Base-by-base conservation (phyloP, 257 asterid genomes). In the Cinchona pubescens region DNA sequence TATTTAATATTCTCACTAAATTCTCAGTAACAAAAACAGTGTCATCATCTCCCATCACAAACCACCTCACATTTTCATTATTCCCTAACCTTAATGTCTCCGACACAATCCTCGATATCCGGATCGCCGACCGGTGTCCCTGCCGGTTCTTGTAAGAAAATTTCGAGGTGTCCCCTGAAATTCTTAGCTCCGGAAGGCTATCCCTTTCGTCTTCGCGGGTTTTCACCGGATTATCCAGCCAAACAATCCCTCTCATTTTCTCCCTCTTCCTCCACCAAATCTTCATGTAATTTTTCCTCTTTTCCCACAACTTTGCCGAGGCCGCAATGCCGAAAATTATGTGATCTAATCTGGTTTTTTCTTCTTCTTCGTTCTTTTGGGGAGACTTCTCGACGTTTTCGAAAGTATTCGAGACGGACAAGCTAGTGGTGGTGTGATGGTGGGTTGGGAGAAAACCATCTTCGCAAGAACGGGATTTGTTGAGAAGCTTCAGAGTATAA, bases 41-140 rank as follows among this genome's bases (percentile, higher is more conserved):
- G 51, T 92, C 98, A 56, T 92, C 98, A 62, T 92, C 98, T 53
- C 97, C 98, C 98, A 92, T 91, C 69, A 92, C 98, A 29, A 92
- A 82, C 98, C 97, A 92, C 88, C 94, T 83, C 73, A 87, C 94
- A 4, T 87, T 77, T 64, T 74, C 88, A 77, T 81, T n/a, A n/a
- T n/a, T n/a, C 25, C 78, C 92, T 62, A 87, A 63, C 82, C 88
- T 85, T 61, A 88, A 30, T 0, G 96, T 93, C 84, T 91, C 97
- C 15, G 98, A 91, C 5, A 91, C 91, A 55, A 93, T 88, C 79
- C 97, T 66, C 15, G 97, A 93, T 23, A 93, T 89, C 80, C 98
- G 83, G 64, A 93, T 83, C 0, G 98, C 98, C 0, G 98, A 89
- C 30, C 93, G 88, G 75, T 88, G 92, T 12, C 98, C 98, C 72